Conservation (phyloP, 2,329 filamentous ascomycete species). For the Emmonsia crescens region DNA sequence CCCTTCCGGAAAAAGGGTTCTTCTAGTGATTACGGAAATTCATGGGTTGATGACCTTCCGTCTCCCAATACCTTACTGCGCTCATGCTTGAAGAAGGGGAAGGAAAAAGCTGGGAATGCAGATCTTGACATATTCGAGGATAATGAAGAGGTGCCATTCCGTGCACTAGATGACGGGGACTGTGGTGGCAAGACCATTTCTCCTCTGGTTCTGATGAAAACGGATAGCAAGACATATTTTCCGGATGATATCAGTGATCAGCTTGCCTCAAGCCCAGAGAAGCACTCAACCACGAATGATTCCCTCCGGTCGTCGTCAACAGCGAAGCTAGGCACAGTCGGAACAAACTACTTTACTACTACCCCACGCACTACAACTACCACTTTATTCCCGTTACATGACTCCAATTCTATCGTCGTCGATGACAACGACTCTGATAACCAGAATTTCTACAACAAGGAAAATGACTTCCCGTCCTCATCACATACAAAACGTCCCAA, state of each 20-base stretch:
- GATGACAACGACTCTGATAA: background rate
- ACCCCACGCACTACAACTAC: background rate
- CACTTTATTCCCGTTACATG: background rate
- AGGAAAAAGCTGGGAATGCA: background rate
- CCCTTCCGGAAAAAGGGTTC: constrained; percentile 8
- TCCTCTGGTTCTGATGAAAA: background rate
- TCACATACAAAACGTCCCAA: background rate
- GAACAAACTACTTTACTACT: background rate
- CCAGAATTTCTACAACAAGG: background rate
- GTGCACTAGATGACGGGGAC: background rate
- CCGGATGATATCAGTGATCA: background rate
- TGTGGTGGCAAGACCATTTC: background rate
- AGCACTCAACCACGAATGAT: background rate
- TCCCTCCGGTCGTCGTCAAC: background rate
- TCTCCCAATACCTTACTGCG: constrained; percentile 24
- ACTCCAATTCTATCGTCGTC: background rate
- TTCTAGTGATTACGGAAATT: constrained; percentile 26
- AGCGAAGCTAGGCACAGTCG: background rate
- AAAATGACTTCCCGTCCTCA: background rate
- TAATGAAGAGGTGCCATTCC: background rate
- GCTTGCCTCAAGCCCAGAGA: background rate
- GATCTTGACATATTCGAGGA: background rate
- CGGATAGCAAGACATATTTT: background rate
- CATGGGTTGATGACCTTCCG: constrained; percentile 28
- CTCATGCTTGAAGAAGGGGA: background rate